Evolutionary conservation across 768 basidiomycete genomes (phyloP).

Genomic region (Coprinopsis sp.): DNA sequence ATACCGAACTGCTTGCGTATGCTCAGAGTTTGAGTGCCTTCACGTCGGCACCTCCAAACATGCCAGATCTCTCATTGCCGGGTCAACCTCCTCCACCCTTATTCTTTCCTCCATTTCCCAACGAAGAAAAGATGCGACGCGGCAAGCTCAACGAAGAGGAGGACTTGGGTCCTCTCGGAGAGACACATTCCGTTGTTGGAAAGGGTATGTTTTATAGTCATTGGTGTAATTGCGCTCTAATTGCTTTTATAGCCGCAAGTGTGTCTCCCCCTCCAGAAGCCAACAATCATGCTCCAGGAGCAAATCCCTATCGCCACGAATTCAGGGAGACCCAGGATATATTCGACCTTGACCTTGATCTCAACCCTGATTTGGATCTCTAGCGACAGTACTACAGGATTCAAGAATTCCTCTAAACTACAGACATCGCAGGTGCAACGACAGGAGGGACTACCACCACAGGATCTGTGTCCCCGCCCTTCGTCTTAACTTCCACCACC

Average conservation of each 20-base stretch:
- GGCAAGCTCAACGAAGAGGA: slow-evolving; percentile 78
- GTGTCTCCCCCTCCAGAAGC: slow-evolving; percentile 51
- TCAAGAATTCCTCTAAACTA: neutral
- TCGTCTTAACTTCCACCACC: too few relatives aligned
- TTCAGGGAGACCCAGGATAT: slow-evolving; percentile 54
- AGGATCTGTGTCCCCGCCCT: too few relatives aligned
- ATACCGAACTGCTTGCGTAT: slow-evolving; percentile 78
- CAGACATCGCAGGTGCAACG: neutral
- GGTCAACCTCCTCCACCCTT: slow-evolving; percentile 72
- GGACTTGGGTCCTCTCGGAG: slow-evolving; percentile 71
- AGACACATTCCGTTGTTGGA: slow-evolving; percentile 79
- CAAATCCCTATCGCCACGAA: slow-evolving; percentile 71
- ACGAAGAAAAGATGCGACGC: slow-evolving; percentile 87
- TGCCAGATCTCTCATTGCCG: slow-evolving; percentile 67
- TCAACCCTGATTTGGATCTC: slow-evolving; percentile 71
- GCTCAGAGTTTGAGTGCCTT: slow-evolving; percentile 82
- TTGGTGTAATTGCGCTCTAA: neutral
- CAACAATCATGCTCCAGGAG: slow-evolving; percentile 46
- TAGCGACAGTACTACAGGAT: neutral
- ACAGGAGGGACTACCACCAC: neutral
- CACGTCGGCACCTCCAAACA: slow-evolving; percentile 85
- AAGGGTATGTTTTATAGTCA: slow-evolving; percentile 44
- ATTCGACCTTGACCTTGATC: slow-evolving; percentile 79
- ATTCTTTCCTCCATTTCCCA: slow-evolving; percentile 89
- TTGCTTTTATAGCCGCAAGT: slow-evolving; percentile 45